A percentile compares a stretch with the other conserved stretches of the same genome.
Evolutionary conservation across 371 early-diverging fungal genomes (phyloP).

Genomic region (Mucor piriformis): DNA sequence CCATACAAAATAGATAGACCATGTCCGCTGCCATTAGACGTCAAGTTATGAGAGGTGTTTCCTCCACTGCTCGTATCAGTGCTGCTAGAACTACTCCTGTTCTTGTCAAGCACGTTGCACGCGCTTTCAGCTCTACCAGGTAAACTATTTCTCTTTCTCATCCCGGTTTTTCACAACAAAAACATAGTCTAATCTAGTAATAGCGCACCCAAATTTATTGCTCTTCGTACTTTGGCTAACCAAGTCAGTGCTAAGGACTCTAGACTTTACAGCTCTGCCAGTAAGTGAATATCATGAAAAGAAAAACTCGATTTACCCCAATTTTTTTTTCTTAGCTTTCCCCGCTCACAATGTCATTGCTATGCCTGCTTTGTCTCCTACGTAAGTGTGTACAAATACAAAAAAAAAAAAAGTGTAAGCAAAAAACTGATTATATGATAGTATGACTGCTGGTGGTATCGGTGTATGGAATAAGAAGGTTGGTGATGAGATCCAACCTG

Average conservation of each 20-base stretch:
- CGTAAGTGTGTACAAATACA: slow-evolving; percentile 63
- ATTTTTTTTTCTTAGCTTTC: slow-evolving; percentile 51
- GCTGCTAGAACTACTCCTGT: slow-evolving; percentile 44
- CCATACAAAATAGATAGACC: slow-evolving; percentile 1
- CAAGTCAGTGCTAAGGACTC: slow-evolving; percentile 35
- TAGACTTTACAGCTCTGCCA: slow-evolving; percentile 64
- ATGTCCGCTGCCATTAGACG: slow-evolving; percentile 50
- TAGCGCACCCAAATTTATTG: slow-evolving; percentile 50
- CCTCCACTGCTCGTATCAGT: slow-evolving; percentile 42
- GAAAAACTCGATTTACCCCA: neutral
- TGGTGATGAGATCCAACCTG: slow-evolving; percentile 92
- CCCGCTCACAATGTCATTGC: slow-evolving; percentile 90
- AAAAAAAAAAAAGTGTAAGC: too few relatives aligned
- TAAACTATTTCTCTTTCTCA: slow-evolving; percentile 19
- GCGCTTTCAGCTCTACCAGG: slow-evolving; percentile 43
- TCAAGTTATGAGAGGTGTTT: slow-evolving; percentile 47
- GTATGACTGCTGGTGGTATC: slow-evolving; percentile 97
- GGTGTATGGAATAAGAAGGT: slow-evolving; percentile 94
- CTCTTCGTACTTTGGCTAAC: slow-evolving; percentile 50
- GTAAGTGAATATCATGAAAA: slow-evolving; percentile 37
- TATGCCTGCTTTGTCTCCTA: slow-evolving; percentile 99
- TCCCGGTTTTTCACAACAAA: too few relatives aligned
- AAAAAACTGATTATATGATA: slow-evolving; percentile 17
- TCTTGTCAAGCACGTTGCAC: slow-evolving; percentile 35
- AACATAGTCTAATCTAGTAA: neutral